Conservation (phyloP, 768 basidiomycete species). For the Artomyces pyxidatus region DNA sequence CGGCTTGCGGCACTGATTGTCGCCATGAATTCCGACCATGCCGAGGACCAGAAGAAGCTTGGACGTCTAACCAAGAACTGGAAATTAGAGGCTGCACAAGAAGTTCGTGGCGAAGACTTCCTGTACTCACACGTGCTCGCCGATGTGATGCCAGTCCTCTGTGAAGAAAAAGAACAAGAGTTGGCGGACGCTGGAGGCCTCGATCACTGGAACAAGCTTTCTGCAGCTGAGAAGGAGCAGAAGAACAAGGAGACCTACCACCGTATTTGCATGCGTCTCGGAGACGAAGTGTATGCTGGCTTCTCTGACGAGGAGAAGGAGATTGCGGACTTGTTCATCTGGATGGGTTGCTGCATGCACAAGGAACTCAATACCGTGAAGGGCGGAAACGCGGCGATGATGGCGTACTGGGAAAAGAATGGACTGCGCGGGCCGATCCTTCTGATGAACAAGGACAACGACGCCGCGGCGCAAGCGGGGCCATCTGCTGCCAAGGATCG, state of each 20-base stretch:
- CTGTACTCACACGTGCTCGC: not conserved
- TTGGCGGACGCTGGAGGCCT: not conserved
- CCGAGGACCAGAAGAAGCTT: constrained; percentile 8
- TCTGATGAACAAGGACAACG: constrained; percentile 14
- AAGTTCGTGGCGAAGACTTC: not conserved
- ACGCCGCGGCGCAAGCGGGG: not conserved
- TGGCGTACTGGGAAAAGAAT: not conserved
- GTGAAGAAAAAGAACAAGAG: not conserved
- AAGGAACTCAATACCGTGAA: constrained; percentile 14
- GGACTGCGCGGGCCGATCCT: constrained; percentile 1
- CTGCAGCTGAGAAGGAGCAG: not conserved
- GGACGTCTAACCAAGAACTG: not conserved
- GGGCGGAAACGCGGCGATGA: constrained; percentile 5
- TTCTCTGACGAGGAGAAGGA: not conserved
- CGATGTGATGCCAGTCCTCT: not conserved
- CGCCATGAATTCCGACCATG: constrained; percentile 5
- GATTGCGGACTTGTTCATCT: not conserved
- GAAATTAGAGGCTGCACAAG: not conserved
- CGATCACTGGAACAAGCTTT: not conserved
- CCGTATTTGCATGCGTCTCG: not conserved
- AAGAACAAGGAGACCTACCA: not conserved
- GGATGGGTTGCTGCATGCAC: constrained; percentile 10
- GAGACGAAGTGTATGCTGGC: not conserved
- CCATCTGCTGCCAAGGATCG: not conserved
- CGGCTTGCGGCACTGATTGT: not conserved